A percentile compares a stretch with the other conserved stretches of the same genome.
Conservation (phyloP, 2,329 filamentous ascomycete species). For the Talaromyces piceae region DNA sequence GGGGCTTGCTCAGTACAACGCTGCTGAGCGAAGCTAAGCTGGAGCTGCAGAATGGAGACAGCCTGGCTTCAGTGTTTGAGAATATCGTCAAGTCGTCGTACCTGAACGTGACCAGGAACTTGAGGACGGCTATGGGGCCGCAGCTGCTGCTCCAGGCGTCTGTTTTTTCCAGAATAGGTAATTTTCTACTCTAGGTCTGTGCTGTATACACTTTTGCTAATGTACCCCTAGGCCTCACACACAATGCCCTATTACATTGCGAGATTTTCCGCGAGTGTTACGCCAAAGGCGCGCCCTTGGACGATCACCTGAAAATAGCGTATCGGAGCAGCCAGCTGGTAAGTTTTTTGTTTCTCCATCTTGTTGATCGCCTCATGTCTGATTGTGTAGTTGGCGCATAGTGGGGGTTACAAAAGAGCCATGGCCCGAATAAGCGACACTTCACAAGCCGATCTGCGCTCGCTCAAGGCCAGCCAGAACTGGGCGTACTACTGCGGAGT, state of each 20-base stretch:
- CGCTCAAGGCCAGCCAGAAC: constrained; percentile 66
- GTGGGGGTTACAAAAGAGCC: constrained; percentile 65
- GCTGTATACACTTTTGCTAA: constrained; percentile 16
- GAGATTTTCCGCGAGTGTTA: constrained; percentile 73
- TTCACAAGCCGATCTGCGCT: constrained; percentile 56
- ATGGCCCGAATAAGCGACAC: constrained; percentile 53
- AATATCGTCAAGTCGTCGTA: constrained; percentile 76
- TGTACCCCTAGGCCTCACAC: constrained; percentile 39
- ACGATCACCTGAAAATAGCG: constrained; percentile 69
- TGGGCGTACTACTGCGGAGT: constrained; percentile 38
- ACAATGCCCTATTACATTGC: constrained; percentile 51
- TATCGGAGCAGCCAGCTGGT: constrained; percentile 63
- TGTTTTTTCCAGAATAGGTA: constrained; percentile 68
- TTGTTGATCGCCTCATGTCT: neutral
- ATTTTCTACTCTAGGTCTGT: neutral
- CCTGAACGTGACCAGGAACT: constrained; percentile 67
- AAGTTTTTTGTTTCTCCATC: too few relatives aligned
- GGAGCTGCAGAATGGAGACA: constrained; percentile 60
- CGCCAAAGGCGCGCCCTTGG: constrained; percentile 54
- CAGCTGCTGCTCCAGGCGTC: constrained; percentile 66
- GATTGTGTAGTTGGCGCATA: constrained; percentile 45
- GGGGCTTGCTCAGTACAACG: constrained; percentile 74
- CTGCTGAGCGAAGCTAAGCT: constrained; percentile 80
- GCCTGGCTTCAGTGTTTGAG: constrained; percentile 59
- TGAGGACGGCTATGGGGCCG: constrained; percentile 64